Evolutionary conservation across 1,284 basidiomycete species (phyloP).

Genomic region (Leccinum pachyderme): DNA sequence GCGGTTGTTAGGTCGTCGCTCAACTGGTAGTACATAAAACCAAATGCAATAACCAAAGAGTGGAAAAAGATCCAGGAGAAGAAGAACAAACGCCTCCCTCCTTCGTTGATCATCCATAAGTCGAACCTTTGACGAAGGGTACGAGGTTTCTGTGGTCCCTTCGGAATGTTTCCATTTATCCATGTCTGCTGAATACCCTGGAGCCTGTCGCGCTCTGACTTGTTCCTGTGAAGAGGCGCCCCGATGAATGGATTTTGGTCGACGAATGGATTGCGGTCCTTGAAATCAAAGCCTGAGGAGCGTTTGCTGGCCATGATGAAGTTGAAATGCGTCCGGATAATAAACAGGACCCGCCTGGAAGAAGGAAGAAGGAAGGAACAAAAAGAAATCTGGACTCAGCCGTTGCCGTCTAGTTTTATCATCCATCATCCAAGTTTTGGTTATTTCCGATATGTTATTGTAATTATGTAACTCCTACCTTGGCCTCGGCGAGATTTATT

Average conservation of each 20-base stretch:
- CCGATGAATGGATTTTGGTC: slow-evolving; percentile 49
- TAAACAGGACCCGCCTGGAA: slow-evolving; percentile 50
- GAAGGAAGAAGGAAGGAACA: slow-evolving; percentile 18
- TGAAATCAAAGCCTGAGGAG: slow-evolving; percentile 70
- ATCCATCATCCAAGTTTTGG: background rate
- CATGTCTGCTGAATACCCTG: slow-evolving; percentile 72
- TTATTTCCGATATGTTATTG: background rate
- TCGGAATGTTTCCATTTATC: slow-evolving; percentile 35
- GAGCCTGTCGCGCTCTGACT: slow-evolving; percentile 71
- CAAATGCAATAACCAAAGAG: slow-evolving; percentile 68
- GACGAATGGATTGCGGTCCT: slow-evolving; percentile 53
- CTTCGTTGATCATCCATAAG: slow-evolving; percentile 91
- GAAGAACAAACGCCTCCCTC: slow-evolving; percentile 75
- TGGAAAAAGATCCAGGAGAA: slow-evolving; percentile 76
- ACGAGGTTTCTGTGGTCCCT: slow-evolving; percentile 31
- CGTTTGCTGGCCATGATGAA: slow-evolving; percentile 42
- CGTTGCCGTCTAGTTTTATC: slow-evolving; percentile 15
- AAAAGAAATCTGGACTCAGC: background rate
- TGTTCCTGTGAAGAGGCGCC: slow-evolving; percentile 67
- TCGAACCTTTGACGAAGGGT: slow-evolving; percentile 49
- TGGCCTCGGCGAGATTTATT: slow-evolving; percentile 3
- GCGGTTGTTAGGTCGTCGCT: slow-evolving; percentile 75
- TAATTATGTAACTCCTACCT: background rate
- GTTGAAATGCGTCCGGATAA: slow-evolving; percentile 25
- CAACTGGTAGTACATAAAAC: slow-evolving; percentile 71